phyloP scores from a whole-genome alignment of 1,284 basidiomycete species.

The Melampsora medusae region DNA sequence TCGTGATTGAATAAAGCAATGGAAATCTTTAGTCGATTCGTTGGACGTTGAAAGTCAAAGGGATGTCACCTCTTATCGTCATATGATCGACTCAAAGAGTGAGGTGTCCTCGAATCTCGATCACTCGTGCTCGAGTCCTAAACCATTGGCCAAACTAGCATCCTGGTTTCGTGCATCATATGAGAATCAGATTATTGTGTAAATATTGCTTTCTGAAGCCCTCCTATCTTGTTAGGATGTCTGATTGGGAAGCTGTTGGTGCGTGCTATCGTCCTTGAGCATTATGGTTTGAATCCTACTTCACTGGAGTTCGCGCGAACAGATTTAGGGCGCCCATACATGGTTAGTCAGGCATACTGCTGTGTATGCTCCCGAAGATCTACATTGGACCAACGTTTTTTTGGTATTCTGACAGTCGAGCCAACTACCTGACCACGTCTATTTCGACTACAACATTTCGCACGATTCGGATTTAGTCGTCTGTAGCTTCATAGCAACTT shows the following conservation, averaged over 20 bases:
- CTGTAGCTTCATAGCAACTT: conserved; percentile 14
- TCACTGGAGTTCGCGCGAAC: conserved; percentile 14
- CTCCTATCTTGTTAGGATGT: conserved; percentile 20
- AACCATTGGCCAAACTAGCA: no score
- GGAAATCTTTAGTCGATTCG: background rate
- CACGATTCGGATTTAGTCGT: conserved; percentile 29
- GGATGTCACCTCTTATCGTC: background rate
- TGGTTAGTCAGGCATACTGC: conserved; percentile 5
- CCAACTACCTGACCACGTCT: conserved; percentile 8
- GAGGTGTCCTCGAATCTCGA: background rate
- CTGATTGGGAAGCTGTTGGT: conserved; percentile 35
- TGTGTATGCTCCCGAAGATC: no score
- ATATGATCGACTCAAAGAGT: conserved; percentile 13
- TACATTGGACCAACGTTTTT: background rate
- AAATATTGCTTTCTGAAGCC: background rate
- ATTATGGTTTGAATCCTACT: conserved; percentile 11
- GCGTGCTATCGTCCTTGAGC: conserved; percentile 18
- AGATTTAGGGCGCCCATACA: conserved; percentile 21
- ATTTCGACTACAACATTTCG: conserved; percentile 36
- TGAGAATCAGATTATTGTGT: no score
- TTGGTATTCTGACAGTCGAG: conserved; percentile 10
- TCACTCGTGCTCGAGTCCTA: no score
- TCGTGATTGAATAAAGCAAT: background rate
- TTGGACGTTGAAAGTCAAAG: background rate
- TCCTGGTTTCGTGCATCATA: no score